phyloP scores from a whole-genome alignment of 164 flowering plant species.

The Santalum album region DNA sequence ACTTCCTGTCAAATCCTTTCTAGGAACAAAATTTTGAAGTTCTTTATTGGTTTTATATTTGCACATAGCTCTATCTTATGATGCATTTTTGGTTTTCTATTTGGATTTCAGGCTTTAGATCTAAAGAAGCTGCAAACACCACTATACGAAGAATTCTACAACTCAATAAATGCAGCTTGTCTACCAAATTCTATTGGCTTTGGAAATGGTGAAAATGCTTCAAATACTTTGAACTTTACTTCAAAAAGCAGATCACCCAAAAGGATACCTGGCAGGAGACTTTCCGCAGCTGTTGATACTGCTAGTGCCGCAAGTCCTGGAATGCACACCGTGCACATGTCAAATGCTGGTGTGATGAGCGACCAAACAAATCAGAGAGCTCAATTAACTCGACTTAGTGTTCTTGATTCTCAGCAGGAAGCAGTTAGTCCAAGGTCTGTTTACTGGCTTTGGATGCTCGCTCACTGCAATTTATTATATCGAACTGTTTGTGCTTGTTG shows the following conservation, averaged over 20 bases:
- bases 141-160: constrained; percentile 54
- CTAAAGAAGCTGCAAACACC: constrained; percentile 67
- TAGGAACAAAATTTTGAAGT: not conserved
- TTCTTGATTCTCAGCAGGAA: constrained; percentile 28
- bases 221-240: constrained; percentile 36
- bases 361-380: constrained; percentile 26
- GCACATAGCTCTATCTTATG: not conserved
- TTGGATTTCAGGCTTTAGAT: constrained; percentile 39
- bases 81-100: not conserved
- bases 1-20: not conserved
- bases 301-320: constrained; percentile 28
- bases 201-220: constrained; percentile 23
- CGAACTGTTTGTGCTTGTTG: not conserved
- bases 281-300: constrained; percentile 27
- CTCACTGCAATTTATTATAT: not conserved
- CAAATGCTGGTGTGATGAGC: constrained; percentile 22
- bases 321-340: constrained; percentile 26
- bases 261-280: constrained; percentile 25
- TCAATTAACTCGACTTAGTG: constrained; percentile 26
- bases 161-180: constrained; percentile 37
- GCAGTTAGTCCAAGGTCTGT: constrained; percentile 42
- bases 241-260: constrained; percentile 55
- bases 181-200: constrained; percentile 17
- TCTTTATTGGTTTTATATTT: not conserved
- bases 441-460: not conserved